Evolutionary conservation across 1,139 yeast species (phyloP).

Genomic region (Zygoascus hellenicus): DNA sequence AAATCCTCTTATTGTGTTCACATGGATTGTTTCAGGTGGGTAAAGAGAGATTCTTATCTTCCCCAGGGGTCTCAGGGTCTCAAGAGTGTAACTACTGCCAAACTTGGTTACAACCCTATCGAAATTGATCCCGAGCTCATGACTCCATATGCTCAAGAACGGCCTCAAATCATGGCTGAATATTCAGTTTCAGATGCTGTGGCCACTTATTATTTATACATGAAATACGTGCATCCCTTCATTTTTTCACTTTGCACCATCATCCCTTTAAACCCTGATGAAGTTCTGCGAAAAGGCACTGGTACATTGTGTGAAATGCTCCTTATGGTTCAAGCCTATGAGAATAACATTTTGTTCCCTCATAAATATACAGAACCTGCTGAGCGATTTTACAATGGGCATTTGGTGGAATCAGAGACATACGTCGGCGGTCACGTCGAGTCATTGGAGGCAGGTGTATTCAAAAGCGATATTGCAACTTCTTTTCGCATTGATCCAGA

Average conservation of each 20-base stretch:
- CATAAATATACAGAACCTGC: conserved; percentile 90
- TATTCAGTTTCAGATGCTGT: conserved; percentile 99
- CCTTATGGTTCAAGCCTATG: conserved; percentile 92
- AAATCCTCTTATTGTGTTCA: conserved; percentile 90
- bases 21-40: conserved; percentile 99
- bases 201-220: conserved; percentile 92
- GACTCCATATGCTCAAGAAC: conserved; percentile 95
- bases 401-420: conserved; percentile 88
- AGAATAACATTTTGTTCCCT: conserved; percentile 71
- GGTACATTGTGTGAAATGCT: conserved; percentile 99
- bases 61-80: conserved; percentile 99
- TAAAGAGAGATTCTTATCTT: conserved; percentile 92
- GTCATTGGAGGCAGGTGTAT: conserved; percentile 95
- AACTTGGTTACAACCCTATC: conserved; percentile 92
- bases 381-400: conserved; percentile 92
- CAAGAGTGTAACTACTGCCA: conserved; percentile 95
- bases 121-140: conserved; percentile 96
- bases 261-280: conserved; percentile 95
- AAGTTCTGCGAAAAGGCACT: conserved; percentile 92
- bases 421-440: conserved; percentile 99
- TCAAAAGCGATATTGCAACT: conserved; percentile 76
- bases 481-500: conserved; percentile 74
- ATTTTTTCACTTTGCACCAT: conserved; percentile 93
- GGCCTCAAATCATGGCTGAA: conserved; percentile 88
- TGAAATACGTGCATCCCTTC: conserved; percentile 96